Conservation (phyloP, 2,329 filamentous ascomycete species). For the Epichloe sibirici region DNA sequence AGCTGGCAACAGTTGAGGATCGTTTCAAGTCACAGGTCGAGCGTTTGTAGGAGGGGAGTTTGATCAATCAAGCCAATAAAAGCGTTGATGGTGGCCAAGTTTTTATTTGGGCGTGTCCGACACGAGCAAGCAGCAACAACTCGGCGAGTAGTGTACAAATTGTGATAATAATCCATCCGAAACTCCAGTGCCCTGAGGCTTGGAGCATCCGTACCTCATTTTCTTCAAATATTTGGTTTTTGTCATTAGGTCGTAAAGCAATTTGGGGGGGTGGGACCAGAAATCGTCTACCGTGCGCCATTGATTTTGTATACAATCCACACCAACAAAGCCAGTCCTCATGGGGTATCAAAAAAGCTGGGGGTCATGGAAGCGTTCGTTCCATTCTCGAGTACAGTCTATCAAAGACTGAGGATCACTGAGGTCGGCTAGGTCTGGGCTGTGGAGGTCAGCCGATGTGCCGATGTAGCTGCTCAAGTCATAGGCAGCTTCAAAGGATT, state of each 20-base stretch:
- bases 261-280: neutral
- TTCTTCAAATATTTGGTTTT: neutral
- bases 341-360: conserved; percentile 20
- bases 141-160: conserved; percentile 3
- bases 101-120: neutral
- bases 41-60: neutral
- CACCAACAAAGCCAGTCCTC: neutral
- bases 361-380: conserved; percentile 18
- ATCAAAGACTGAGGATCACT: conserved; percentile 14
- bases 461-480: conserved; percentile 25
- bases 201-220: neutral
- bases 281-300: conserved; percentile 4
- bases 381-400: conserved; percentile 19
- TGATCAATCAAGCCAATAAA: neutral
- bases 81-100: neutral
- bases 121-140: neutral
- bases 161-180: neutral
- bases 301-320: conserved; percentile 2
- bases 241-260: conserved; percentile 20
- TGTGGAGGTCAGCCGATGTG: conserved; percentile 18
- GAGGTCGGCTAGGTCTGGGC: conserved; percentile 13
- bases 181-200: neutral
- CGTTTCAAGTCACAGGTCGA: neutral
- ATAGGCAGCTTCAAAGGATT: conserved; percentile 29
- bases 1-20: neutral